Percentiles rank a stretch among this genome's conserved stretches.
These are phyloP conservation scores for Starmerella sp. DNA, from an alignment of 805 yeast species.

Conservation along the genomic window DNA sequence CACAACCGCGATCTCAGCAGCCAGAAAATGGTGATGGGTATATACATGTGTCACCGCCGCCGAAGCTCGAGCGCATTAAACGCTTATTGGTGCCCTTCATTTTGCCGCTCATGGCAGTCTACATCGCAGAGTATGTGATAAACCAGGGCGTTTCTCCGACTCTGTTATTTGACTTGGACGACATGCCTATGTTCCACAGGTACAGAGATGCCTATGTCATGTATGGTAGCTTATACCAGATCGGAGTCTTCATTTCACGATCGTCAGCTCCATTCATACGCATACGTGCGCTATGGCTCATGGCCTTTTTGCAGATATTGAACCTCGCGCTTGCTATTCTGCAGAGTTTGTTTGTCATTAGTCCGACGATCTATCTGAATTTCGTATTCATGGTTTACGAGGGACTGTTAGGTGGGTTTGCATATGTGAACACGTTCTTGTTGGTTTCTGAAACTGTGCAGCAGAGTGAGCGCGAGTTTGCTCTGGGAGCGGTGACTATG, in stretches of 20 bases:
- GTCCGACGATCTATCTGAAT: constrained; percentile 51
- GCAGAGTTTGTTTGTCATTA: constrained; percentile 52
- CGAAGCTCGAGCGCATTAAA: constrained; percentile 20
- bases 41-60: not conserved
- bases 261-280: constrained; percentile 64
- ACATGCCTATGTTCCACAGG: constrained; percentile 49
- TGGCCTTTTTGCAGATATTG: constrained; percentile 54
- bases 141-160: constrained; percentile 92
- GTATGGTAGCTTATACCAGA: constrained; percentile 78
- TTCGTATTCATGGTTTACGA: constrained; percentile 67
- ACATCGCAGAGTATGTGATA: constrained; percentile 73
- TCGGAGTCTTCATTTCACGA: constrained; percentile 86
- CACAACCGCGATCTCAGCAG: not conserved
- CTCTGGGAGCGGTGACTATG: constrained; percentile 72
- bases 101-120: constrained; percentile 75
- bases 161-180: constrained; percentile 58
- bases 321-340: constrained; percentile 48
- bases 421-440: constrained; percentile 81
- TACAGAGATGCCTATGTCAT: constrained; percentile 84
- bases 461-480: constrained; percentile 52
- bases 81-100: constrained; percentile 41
- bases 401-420: constrained; percentile 77
- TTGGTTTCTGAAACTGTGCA: constrained; percentile 52
- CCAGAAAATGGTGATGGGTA: not conserved
- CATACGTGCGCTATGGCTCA: constrained; percentile 44